Evolutionary conservation across 1,284 basidiomycete genomes (phyloP), one percentile per base, ranked within the genome.

Genomic region (Heterobasidion irregulare): DNA sequence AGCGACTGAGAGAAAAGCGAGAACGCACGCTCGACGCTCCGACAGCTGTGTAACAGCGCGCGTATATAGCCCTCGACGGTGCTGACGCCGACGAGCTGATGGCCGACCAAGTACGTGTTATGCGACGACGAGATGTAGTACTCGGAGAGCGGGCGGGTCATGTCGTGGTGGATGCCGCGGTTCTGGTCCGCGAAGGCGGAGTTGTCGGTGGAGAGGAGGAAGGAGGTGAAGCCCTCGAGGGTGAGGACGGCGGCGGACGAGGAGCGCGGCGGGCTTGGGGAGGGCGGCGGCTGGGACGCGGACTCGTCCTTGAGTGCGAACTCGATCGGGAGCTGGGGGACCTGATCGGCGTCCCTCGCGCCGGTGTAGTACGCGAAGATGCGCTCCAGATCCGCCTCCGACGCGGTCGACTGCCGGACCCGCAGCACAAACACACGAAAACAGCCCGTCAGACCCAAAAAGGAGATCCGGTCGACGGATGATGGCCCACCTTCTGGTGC

Each of bases 51-150:
- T 51, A 97, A 75, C 46, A 99, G 75, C 0, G 95, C 95, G 0
- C 96, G 82, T 58, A 98, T 94, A 66, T 98, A 99, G 0, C 96
- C 96, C 65, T 98, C 96, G 44, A 96, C 86, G 0, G 96, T 98
- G 59, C 92, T 94, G 54, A 89, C 86, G 2, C 97, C 96, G 8
- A 95, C 83, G 56, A 97, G 85, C 66, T 99, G 97, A 62, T 94
- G 84, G 0, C 95, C 95, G 10, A 98, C 86, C 5, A 99, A 84
- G 65, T 99, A 99, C 0, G 97, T 99, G 65, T 99, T 99, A 67
- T 99, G 97, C 35, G 93, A 96, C 15, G 92, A 91, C 5, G 92
- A 94, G 64, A 98, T 88, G 65, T 80, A 97, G 68, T 98, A 98
- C 57, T 97, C 89, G 6, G 84, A 79, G 9, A 98, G 72, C 0